Base-by-base conservation (phyloP, 1,139 yeast genomes). In the Pichia kudriavzevii region DNA sequence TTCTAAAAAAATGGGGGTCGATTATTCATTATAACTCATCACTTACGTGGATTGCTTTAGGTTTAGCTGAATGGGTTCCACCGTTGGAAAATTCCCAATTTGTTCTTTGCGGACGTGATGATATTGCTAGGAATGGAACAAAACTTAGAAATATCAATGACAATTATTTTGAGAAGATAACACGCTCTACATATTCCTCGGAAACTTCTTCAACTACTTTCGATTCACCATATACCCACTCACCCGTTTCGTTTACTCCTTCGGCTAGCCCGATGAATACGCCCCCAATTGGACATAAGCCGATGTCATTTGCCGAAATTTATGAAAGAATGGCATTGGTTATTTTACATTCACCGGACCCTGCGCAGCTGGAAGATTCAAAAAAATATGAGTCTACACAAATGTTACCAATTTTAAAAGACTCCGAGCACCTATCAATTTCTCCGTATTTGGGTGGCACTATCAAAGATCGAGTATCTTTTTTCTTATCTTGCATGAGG, bases 41-140 rank as follows among this genome's bases (percentile, higher is more conserved):
- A 0, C 66, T 85, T 51, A 69, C 91, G 1, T 87, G 95, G 94
- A 73, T 83, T 16, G 96, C 95, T 0, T 61, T 84, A 30, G 87
- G 87, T 8, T 62, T 88, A 35, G 93, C 95, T 2, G 95, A 85
- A 56, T 85, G 95, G 94, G 70, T 80, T 24, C 93, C 94, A 7
- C 83, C 85, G 2, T 49, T 66, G 13, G 34, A 36, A 5, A 48
- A 52, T 32, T 59, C 65, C 2, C 57, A 56, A 34, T 60, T 53
- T 44, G 66, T 63, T 3, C 42, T 63, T 7, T 54, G 64, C 46
- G 67, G 67, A 5, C 50, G 59, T 35, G 64, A 56, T 39, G 56
- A 55, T 36, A 43, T 54, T 34, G 56, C 59, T 11, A 55, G 52
- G 36, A 55, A 55, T 38, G 60, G 61, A 20, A 54, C 58, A 1